Evolutionary conservation across 2,329 filamentous ascomycete genomes (phyloP), one percentile per base, ranked within the genome.

Genomic region (Xylariaceae sp.): DNA sequence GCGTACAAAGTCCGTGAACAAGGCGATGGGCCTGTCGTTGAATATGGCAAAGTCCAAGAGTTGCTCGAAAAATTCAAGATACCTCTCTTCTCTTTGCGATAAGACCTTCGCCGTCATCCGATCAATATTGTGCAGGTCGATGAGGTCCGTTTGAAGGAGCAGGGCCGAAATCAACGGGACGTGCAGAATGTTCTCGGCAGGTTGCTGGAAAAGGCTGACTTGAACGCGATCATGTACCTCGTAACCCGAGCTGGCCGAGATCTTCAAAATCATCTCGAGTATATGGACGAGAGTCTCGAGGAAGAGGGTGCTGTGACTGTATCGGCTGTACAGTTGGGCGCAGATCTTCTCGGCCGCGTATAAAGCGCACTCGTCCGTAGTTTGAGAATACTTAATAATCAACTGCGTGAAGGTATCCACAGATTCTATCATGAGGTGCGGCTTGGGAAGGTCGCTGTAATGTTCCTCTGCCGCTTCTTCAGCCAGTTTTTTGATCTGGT

Each of bases 1-100:
- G 41, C 77, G 74, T 5, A 86, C 80, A 51, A 95, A 93, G 59
- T 96, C 88, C 2, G 88, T 80, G 47, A 87, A 83, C 30, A 95
- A 65, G 1, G 83, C 83, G 24, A 82, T 74, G 1, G 87, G 85
- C 28, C 80, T 77, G 30, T 88, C 84, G 45, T 77, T 84, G 31
- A 94, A 72, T 7, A 95, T 64, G 0, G 89, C 75, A 27, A 86
- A 75, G 44, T 92, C 83, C 43, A 94, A 68, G 27, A 95, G 67
- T 27, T 80, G 78, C 32, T 81, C 77, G n/a, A 96, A 69, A 53
- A 94, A 83, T 36, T 87, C 77, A 3, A 95, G 63, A 2, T 83
- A 85, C 15, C 73, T 72, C 6, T 78, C 70, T 41, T 88, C 85
- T 38, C 78, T 77, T 36, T 80, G 71, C 35, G 76, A 67, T 14